These are phyloP conservation scores for Penicillium coprophilum DNA, from an alignment of 495 filamentous ascomycete species.

Conservation along the genomic window DNA sequence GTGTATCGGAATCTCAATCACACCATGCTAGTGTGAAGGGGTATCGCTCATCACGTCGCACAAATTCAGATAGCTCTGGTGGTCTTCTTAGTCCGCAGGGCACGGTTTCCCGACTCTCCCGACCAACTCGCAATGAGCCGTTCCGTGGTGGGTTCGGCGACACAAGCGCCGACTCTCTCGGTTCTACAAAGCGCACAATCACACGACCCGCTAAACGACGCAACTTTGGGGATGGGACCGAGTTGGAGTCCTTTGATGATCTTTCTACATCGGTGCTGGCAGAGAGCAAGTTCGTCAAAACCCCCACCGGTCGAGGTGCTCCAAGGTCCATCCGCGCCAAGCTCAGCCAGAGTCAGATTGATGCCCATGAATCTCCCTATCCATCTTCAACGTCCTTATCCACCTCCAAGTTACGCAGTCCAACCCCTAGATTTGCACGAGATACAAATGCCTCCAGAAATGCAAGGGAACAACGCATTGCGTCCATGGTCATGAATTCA, in stretches of 20 bases:
- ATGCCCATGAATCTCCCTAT: constrained; percentile 47
- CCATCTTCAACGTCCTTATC: constrained; percentile 57
- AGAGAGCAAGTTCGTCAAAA: constrained; percentile 79
- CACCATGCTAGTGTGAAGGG: constrained; percentile 75
- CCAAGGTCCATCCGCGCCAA: constrained; percentile 63
- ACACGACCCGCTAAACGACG: constrained; percentile 70
- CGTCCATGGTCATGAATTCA: constrained; percentile 42
- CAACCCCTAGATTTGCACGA: constrained; percentile 81
- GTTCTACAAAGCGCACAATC: constrained; percentile 60
- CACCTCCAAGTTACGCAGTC: constrained; percentile 45
- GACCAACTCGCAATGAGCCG: constrained; percentile 45
- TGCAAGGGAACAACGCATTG: constrained; percentile 80
- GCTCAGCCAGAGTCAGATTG: constrained; percentile 55
- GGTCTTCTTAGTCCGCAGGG: constrained; percentile 47
- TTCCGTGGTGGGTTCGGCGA: constrained; percentile 42
- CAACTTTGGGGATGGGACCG: constrained; percentile 88
- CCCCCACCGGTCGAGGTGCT: constrained; percentile 68
- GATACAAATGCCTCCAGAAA: constrained; percentile 89
- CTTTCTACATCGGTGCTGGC: constrained; percentile 81
- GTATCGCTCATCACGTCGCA: constrained; percentile 67
- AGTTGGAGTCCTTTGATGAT: constrained; percentile 92
- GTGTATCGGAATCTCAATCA: constrained; percentile 68
- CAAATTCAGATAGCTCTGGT: constrained; percentile 66
- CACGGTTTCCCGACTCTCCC: constrained; percentile 51
- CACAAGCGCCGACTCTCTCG: constrained; percentile 46